These are phyloP conservation scores for Aspergillus nomiae DNA, from an alignment of 2,329 filamentous ascomycete genomes.

Conservation along the genomic window DNA sequence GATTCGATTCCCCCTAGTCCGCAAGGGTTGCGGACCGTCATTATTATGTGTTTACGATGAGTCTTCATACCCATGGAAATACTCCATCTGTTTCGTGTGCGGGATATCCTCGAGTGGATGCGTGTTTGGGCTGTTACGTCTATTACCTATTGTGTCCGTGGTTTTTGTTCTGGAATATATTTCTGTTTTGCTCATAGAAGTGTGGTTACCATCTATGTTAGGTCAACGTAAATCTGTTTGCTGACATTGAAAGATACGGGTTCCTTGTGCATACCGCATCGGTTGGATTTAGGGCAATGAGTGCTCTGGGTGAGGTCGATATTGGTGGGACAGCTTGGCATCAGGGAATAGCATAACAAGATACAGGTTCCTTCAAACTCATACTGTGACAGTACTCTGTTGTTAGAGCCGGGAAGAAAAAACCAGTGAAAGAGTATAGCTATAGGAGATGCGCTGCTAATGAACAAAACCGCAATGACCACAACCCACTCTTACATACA, in stretches of 20 bases:
- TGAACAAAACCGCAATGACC: not conserved
- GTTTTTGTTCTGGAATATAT: not conserved
- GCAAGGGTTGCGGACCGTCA: conserved; percentile 4
- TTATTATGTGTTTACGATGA: conserved; percentile 26
- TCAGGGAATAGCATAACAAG: not conserved
- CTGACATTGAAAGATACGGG: not conserved
- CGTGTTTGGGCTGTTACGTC: not conserved
- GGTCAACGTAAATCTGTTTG: not conserved
- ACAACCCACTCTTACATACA: not conserved
- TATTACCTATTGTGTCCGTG: not conserved
- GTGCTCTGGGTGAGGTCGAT: not conserved
- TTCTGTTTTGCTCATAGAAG: not conserved
- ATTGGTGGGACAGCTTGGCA: no score
- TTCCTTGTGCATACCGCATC: not conserved
- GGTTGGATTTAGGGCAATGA: not conserved
- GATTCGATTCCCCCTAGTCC: conserved; percentile 11
- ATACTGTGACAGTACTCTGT: not conserved
- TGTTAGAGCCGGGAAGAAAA: not conserved
- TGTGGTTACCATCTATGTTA: not conserved
- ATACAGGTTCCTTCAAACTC: not conserved
- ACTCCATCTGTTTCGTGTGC: conserved; percentile 14
- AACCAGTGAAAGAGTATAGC: not conserved
- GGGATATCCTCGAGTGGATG: conserved; percentile 3
- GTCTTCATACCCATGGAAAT: conserved; percentile 25
- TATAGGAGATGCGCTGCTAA: not conserved